Conservation (phyloP, 768 basidiomycete genomes). For the Scleroderma citrinum region DNA sequence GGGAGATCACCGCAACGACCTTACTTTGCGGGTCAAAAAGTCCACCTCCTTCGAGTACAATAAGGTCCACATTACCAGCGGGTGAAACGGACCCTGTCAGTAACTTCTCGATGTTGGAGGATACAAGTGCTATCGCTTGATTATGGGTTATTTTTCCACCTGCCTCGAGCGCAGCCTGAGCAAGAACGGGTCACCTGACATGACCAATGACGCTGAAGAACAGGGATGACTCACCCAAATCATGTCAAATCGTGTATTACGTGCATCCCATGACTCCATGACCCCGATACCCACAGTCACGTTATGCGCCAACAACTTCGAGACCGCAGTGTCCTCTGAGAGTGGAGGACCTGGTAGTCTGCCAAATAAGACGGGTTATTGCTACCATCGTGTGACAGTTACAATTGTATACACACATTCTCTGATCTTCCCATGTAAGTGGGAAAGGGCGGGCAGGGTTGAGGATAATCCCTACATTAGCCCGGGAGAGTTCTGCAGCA, state of each 20-base stretch:
- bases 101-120: slow-evolving; percentile 49
- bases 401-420: slow-evolving; percentile 18
- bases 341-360: slow-evolving; percentile 28
- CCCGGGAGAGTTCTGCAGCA: slow-evolving; percentile 63
- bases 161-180: slow-evolving; percentile 36
- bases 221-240: slow-evolving; percentile 67
- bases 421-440: slow-evolving; percentile 54
- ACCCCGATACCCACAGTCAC: slow-evolving; percentile 71
- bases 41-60: slow-evolving; percentile 36
- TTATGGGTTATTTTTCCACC: slow-evolving; percentile 34
- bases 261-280: slow-evolving; percentile 61
- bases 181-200: slow-evolving; percentile 3
- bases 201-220: slow-evolving; percentile 19
- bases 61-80: slow-evolving; percentile 41
- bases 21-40: slow-evolving; percentile 31
- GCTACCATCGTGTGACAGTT: neutral
- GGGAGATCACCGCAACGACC: slow-evolving; percentile 31
- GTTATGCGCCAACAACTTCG: slow-evolving; percentile 56
- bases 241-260: slow-evolving; percentile 73
- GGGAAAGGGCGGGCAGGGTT: slow-evolving; percentile 70
- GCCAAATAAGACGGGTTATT: slow-evolving; percentile 6
- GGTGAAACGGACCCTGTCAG: slow-evolving; percentile 16
- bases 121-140: slow-evolving; percentile 48
- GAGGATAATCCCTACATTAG: slow-evolving; percentile 66
- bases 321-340: slow-evolving; percentile 46